Evolutionary conservation across 352 stramenopile genomes (phyloP).

Genomic region (Albugo candida): DNA sequence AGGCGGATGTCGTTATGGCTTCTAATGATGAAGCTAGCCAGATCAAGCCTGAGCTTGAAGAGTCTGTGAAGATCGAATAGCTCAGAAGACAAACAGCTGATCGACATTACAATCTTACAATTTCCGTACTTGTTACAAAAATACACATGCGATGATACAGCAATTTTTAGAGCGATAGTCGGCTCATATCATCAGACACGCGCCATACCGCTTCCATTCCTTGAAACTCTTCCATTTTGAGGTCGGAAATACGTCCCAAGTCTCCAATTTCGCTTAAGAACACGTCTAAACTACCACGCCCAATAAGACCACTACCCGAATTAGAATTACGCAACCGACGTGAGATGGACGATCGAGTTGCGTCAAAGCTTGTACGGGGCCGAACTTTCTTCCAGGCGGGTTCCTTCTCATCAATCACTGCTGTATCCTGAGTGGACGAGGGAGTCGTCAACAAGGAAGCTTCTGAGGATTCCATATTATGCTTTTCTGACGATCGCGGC

Average conservation of each 20-base stretch:
- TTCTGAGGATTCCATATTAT: neutral
- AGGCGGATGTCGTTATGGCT: no score
- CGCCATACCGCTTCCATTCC: slow-evolving; percentile 64
- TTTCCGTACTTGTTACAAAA: no score
- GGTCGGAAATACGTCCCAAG: slow-evolving; percentile 55
- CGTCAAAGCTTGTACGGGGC: slow-evolving; percentile 53
- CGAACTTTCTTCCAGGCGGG: slow-evolving; percentile 59
- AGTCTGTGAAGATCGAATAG: no score
- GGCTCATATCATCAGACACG: slow-evolving; percentile 71
- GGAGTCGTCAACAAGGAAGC: neutral
- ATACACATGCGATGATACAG: no score
- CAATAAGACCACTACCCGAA: slow-evolving; percentile 23
- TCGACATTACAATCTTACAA: no score
- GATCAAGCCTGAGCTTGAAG: no score
- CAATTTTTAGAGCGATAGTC: slow-evolving; percentile 39
- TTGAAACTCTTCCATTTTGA: slow-evolving; percentile 76
- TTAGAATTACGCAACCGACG: slow-evolving; percentile 43
- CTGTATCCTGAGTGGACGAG: slow-evolving; percentile 7
- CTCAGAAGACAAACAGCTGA: no score
- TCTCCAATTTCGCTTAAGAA: slow-evolving; percentile 70
- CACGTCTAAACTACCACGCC: slow-evolving; percentile 40
- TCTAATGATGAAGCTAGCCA: no score
- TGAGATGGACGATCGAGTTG: slow-evolving; percentile 42
- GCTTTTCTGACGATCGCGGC: neutral
- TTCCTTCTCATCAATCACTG: slow-evolving; percentile 13